These are phyloP conservation scores for Lecanicillium sp. DNA, from an alignment of 2,329 filamentous ascomycete species.

Conservation along the genomic window DNA sequence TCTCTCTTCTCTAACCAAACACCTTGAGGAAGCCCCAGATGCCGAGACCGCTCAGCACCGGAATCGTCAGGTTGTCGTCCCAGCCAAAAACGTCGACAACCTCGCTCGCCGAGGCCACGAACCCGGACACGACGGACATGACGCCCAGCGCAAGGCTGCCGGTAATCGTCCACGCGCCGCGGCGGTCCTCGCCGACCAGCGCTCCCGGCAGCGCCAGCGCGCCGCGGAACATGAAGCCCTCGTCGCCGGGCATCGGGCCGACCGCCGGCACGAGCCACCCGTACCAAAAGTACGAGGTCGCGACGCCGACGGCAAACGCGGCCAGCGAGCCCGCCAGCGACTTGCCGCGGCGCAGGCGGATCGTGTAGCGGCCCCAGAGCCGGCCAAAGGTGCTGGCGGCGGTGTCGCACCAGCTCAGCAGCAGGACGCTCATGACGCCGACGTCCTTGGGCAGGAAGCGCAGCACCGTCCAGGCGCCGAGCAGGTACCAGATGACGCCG, in stretches of 20 bases:
- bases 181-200: constrained; percentile 53
- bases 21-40: constrained; percentile 88
- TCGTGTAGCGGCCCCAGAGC: constrained; percentile 83
- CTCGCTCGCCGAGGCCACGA: constrained; percentile 84
- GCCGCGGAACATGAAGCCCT: constrained; percentile 72
- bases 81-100: constrained; percentile 86
- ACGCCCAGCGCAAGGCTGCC: constrained; percentile 69
- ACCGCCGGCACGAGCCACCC: constrained; percentile 70
- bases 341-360: constrained; percentile 78
- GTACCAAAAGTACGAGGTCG: constrained; percentile 82
- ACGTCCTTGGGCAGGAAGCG: constrained; percentile 90
- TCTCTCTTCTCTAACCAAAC: constrained; percentile 52
- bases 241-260: constrained; percentile 63
- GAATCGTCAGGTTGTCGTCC: constrained; percentile 98
- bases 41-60: constrained; percentile 79
- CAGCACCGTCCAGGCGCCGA: constrained; percentile 82
- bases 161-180: constrained; percentile 54
- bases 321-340: constrained; percentile 84
- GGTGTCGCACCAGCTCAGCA: constrained; percentile 97
- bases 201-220: constrained; percentile 61
- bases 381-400: constrained; percentile 92
- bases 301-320: constrained; percentile 75
- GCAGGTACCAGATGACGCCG: constrained; percentile 92
- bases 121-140: constrained; percentile 81
- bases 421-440: constrained; percentile 78